Evolutionary conservation across 2,329 filamentous ascomycete genomes (phyloP), one percentile per base, ranked within the genome.

Genomic region (Stagonosporopsis chrysanthemi): DNA sequence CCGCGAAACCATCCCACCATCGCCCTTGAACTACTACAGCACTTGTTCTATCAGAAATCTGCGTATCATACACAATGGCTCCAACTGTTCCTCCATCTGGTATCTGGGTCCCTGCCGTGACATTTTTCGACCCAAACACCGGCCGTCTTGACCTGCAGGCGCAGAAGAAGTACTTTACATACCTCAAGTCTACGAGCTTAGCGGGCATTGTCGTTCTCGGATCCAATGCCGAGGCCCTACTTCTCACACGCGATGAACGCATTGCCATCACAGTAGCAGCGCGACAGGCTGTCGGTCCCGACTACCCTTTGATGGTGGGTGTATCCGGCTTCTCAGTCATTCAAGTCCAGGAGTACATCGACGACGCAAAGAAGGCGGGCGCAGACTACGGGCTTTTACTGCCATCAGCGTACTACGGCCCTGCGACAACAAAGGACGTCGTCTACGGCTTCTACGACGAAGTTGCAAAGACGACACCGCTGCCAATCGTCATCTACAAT

Each of bases 401-500:
- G 6, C 80, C 80, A 6, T 77, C 78, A 12, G 77, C 72, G 2
- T 81, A 81, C 63, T 81, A 81, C 52, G 79, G 79, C 36, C 75
- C 75, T 42, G 54, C 54, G 15, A 80, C 78, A 6, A 79, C 77
- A 0, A 68, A 74, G 41, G 66, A 70, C 14, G 78, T 81, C 3
- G 71, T 82, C 6, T 68, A 73, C 58, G 68, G 63, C 6, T 82
- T 81, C 59, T 81, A 77, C 63, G 67, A 75, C 50, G 73, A 79
- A 33, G 74, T 89, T 3, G 88, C 88, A 2, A 79, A 82, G 46
- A 81, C 81, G 1, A 86, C 82, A 17, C 82, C 84, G 0, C 70
- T 91, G 1, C 88, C 88, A 0, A 79, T 91, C 23, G 75, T 91
- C 38, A 86, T 91, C 56, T 91, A 91, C 80, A 91, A 91, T 75